These are phyloP conservation scores for Quercus agrifolia DNA, from an alignment of 306 rosid genomes.

Conservation along the genomic window DNA sequence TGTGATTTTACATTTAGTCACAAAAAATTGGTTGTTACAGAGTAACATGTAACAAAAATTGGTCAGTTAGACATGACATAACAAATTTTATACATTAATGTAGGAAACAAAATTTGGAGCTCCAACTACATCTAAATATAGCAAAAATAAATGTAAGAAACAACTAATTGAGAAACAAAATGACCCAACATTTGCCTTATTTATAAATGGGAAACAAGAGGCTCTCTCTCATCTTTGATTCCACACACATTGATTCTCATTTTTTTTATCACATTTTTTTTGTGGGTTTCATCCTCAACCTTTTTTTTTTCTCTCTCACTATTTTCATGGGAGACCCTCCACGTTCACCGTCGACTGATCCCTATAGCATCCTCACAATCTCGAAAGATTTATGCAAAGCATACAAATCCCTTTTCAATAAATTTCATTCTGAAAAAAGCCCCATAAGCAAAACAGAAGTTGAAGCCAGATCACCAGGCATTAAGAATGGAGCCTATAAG, in stretches of 20 bases:
- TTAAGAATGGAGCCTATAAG: slow-evolving; percentile 16
- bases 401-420: slow-evolving; percentile 34
- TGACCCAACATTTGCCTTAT: background rate
- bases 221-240: slow-evolving; percentile 9
- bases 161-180: background rate
- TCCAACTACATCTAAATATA: background rate
- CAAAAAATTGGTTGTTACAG: background rate
- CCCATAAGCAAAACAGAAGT: slow-evolving; percentile 6
- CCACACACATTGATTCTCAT: background rate
- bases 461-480: background rate
- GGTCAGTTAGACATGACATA: background rate
- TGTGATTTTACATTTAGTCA: background rate
- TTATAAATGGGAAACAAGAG: background rate
- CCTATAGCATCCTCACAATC: slow-evolving; percentile 45
- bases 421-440: slow-evolving; percentile 35
- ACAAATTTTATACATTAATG: background rate
- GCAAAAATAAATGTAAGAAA: background rate
- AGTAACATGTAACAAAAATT: no score
- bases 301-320: background rate
- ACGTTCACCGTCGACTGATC: slow-evolving; percentile 48
- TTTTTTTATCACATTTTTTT: background rate
- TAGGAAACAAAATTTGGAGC: background rate
- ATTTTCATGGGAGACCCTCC: slow-evolving; percentile 49
- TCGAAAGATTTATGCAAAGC: slow-evolving; percentile 62
- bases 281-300: background rate